Evolutionary conservation across 768 basidiomycete species (phyloP), one percentile per base, ranked within the genome.

Genomic region (Lyophyllum semitale): DNA sequence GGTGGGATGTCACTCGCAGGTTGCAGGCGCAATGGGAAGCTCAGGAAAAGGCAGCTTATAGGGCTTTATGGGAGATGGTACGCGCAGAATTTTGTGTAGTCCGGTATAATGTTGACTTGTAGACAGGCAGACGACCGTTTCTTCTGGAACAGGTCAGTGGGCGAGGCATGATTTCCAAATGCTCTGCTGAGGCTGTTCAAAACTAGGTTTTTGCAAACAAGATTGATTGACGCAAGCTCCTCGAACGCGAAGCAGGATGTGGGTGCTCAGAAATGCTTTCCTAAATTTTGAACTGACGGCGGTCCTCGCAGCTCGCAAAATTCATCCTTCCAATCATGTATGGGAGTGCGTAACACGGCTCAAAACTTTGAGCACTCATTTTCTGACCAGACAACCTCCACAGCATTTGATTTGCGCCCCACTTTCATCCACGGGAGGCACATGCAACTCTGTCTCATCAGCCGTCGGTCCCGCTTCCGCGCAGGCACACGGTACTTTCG

Each of bases 401-500:
- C 62, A 98, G 95, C 95, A 18, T 91, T 98, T 70, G 93, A 95
- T 63, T 73, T 95, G 47, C 88, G 91, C 20, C 81, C 86, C 7
- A 75, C 85, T 15, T 80, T 84, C 59, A 77, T 96, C 61, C 89
- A 92, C 65, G 87, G 88, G 12, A 84, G 86, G 53, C 84, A 88
- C 56, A 76, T 98, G 66, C 85, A 90, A 43, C 79, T 98, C 60
- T 87, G 84, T 63, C 85, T 99, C 64, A 89, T 98, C 62, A 95
- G 95, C 61, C 88, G 97, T 26, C 90, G 95, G 49, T 95, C 93
- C 11, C 90, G 97, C 20, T 91, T 89, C 74, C 86, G 96, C 54
- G 93, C 97, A 26, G 97, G 97, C 5, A 98, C 97, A 13, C 91
- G 97, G 47, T 98, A 96, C 79, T 97, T 98, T 75, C 84, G 93